Percentiles rank a stretch among this genome's conserved stretches.
These are phyloP conservation scores for Aspergillus conjunctus DNA, from an alignment of 495 filamentous ascomycete species.

Conservation along the genomic window DNA sequence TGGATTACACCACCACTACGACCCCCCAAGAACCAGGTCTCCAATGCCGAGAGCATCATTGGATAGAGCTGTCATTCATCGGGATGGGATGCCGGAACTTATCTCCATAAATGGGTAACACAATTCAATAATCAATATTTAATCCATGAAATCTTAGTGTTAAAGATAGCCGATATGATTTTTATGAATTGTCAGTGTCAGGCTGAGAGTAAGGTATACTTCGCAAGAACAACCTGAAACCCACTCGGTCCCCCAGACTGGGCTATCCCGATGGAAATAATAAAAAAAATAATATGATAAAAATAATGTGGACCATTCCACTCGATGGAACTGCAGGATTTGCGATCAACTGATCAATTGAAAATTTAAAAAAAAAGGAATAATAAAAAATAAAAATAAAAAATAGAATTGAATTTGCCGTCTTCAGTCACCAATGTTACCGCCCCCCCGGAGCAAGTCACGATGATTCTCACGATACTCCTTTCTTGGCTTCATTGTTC, in stretches of 20 bases:
- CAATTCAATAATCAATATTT: too few relatives aligned
- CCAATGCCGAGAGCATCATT: constrained; percentile 30
- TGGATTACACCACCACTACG: constrained; percentile 28
- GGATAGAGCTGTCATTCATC: constrained; percentile 20
- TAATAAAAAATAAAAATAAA: too few relatives aligned
- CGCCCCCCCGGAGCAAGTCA: constrained; percentile 6
- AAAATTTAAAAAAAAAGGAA: too few relatives aligned
- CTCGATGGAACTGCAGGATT: constrained; percentile 21
- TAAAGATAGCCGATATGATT: constrained; percentile 9
- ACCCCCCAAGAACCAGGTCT: not conserved
- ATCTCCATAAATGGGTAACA: too few relatives aligned
- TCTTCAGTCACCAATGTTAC: constrained; percentile 24
- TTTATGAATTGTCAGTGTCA: not conserved
- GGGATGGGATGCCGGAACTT: not conserved
- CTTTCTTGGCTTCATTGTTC: not conserved
- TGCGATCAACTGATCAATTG: constrained; percentile 29
- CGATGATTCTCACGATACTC: not conserved
- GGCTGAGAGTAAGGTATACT: not conserved
- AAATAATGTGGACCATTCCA: constrained; percentile 34
- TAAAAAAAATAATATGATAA: not conserved
- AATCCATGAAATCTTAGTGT: not conserved
- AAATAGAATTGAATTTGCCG: constrained; percentile 17
- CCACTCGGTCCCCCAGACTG: constrained; percentile 31
- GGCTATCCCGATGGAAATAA: constrained; percentile 24
- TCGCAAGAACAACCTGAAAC: not conserved